Evolutionary conservation across 345 rosid species (phyloP).

Genomic region (Aquilaria sinensis): DNA sequence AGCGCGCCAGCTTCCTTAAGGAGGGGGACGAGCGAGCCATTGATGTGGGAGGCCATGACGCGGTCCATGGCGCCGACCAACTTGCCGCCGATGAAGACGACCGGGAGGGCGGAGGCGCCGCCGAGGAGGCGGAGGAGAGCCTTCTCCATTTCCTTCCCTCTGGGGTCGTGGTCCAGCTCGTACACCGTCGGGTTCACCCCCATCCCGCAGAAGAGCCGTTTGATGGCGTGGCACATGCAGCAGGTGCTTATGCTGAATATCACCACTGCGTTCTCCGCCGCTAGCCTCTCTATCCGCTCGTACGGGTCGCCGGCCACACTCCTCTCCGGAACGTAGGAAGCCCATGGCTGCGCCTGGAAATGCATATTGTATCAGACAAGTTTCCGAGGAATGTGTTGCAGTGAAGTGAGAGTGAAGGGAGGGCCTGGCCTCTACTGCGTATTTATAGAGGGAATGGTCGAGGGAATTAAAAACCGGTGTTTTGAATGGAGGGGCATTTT

Average conservation of each 20-base stretch:
- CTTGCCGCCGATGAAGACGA: constrained; percentile 91
- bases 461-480: not conserved
- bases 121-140: constrained; percentile 61
- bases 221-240: constrained; percentile 96
- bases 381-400: not conserved
- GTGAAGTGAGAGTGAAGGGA: constrained; percentile 6
- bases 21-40: constrained; percentile 89
- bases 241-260: constrained; percentile 83
- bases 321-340: constrained; percentile 34
- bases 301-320: constrained; percentile 26
- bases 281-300: constrained; percentile 59
- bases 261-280: constrained; percentile 84
- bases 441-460: constrained; percentile 36
- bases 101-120: constrained; percentile 53
- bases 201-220: constrained; percentile 81
- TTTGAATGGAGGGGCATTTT: constrained; percentile 4
- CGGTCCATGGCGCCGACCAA: constrained; percentile 87
- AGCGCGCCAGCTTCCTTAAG: constrained; percentile 92
- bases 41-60: constrained; percentile 94
- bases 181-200: constrained; percentile 89
- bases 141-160: constrained; percentile 57
- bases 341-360: constrained; percentile 51
- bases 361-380: constrained; percentile 29
- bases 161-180: constrained; percentile 82
- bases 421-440: constrained; percentile 10